These are phyloP conservation scores for Elsinoe perseae DNA, from an alignment of 2,329 filamentous ascomycete species.

Conservation along the genomic window DNA sequence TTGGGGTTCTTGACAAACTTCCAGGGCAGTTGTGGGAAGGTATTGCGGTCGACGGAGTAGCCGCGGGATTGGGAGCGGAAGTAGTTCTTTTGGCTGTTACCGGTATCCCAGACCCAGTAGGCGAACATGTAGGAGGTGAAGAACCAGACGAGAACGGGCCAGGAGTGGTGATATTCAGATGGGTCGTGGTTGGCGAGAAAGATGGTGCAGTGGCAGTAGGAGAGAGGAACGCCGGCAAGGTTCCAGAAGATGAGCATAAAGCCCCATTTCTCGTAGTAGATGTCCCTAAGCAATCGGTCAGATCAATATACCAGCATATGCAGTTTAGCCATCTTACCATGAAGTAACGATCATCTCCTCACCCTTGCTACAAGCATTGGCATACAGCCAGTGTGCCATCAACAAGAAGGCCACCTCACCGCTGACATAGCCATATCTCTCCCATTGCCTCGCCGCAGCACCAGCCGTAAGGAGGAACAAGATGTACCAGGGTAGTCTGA, in stretches of 20 bases:
- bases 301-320: neutral
- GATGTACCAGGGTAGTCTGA: slow-evolving; percentile 87
- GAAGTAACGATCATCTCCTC: slow-evolving; percentile 85
- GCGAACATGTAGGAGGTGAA: slow-evolving; percentile 42
- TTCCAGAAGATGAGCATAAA: slow-evolving; percentile 99
- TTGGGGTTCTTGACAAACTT: slow-evolving; percentile 73
- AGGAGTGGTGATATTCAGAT: slow-evolving; percentile 68
- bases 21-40: slow-evolving; percentile 89
- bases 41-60: slow-evolving; percentile 59
- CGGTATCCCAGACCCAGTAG: slow-evolving; percentile 42
- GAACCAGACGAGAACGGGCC: slow-evolving; percentile 55
- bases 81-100: slow-evolving; percentile 88
- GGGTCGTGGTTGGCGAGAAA: slow-evolving; percentile 81
- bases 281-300: slow-evolving; percentile 51
- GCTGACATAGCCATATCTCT: slow-evolving; percentile 75
- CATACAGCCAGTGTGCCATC: slow-evolving; percentile 86
- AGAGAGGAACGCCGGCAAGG: slow-evolving; percentile 79
- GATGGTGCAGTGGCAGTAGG: slow-evolving; percentile 88
- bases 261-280: slow-evolving; percentile 95
- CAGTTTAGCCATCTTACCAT: slow-evolving; percentile 48
- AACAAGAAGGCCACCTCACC: slow-evolving; percentile 77
- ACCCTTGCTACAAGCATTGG: slow-evolving; percentile 85
- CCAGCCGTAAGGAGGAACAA: slow-evolving; percentile 70
- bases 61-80: slow-evolving; percentile 77
- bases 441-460: slow-evolving; percentile 73